Conservation (phyloP, 331 rosid genomes). For the Ulmus americana region DNA sequence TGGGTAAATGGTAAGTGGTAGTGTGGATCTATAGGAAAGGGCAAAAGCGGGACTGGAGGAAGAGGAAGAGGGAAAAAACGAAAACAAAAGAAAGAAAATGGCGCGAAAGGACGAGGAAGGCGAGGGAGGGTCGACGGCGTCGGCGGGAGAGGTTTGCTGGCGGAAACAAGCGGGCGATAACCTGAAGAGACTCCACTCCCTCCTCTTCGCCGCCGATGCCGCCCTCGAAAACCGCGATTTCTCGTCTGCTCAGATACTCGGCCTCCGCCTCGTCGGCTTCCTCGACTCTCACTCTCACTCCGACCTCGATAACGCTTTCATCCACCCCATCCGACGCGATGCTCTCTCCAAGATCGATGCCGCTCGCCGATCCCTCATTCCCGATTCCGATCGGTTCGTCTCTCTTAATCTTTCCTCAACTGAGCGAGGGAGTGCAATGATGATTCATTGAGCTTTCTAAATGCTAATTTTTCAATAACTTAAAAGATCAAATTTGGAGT, state of each 20-base stretch:
- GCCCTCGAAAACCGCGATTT: conserved; percentile 51
- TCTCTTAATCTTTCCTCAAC: background rate
- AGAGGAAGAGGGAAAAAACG: background rate
- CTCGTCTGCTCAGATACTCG: conserved; percentile 54
- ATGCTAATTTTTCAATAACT: background rate
- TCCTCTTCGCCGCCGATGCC: conserved; percentile 60
- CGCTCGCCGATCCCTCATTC: conserved; percentile 51
- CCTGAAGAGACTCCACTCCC: conserved; percentile 70
- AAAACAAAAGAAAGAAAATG: conserved; percentile 24
- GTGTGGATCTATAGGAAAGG: background rate
- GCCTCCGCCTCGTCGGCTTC: conserved; percentile 79
- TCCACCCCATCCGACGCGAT: conserved; percentile 59
- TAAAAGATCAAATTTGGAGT: background rate
- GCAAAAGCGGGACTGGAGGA: background rate
- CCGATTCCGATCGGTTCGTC: conserved; percentile 57
- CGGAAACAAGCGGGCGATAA: conserved; percentile 55
- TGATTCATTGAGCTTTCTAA: background rate
- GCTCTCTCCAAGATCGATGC: conserved; percentile 37
- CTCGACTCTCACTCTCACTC: conserved; percentile 55
- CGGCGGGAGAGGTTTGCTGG: conserved; percentile 42
- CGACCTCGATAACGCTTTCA: conserved; percentile 50
- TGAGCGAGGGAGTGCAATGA: background rate
- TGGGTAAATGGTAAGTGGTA: no score
- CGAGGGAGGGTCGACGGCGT: background rate
- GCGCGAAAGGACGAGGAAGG: conserved; percentile 46